These are phyloP conservation scores for Globisporangium emineosum DNA, from an alignment of 352 stramenopile genomes.

Conservation along the genomic window DNA sequence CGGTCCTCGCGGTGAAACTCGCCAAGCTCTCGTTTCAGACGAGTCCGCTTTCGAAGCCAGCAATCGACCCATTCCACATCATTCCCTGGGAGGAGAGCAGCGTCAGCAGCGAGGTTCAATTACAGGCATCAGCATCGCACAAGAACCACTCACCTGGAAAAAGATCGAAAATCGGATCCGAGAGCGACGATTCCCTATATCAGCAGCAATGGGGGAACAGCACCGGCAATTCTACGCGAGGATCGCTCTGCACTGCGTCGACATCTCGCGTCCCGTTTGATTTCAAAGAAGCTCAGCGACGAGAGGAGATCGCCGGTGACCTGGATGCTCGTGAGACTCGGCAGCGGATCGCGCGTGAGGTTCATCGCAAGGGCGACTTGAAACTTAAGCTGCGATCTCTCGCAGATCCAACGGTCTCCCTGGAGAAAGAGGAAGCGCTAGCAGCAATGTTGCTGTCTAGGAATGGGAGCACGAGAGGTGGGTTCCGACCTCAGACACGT, in stretches of 20 bases:
- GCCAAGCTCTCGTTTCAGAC: conserved; percentile 25
- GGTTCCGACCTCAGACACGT: conserved; percentile 14
- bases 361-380: conserved; percentile 36
- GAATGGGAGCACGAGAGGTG: conserved; percentile 5
- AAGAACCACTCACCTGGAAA: not conserved
- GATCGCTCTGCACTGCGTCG: conserved; percentile 12
- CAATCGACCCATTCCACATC: conserved; percentile 13
- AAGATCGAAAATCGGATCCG: not conserved
- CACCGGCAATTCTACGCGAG: not conserved
- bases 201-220: conserved; percentile 6
- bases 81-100: conserved; percentile 11
- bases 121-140: not conserved
- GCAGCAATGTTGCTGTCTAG: not conserved
- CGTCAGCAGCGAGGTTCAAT: not conserved
- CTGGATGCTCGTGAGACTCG: conserved; percentile 38
- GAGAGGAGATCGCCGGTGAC: conserved; percentile 43
- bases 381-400: conserved; percentile 50
- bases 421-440: conserved; percentile 41
- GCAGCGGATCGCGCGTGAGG: conserved; percentile 27
- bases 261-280: conserved; percentile 27
- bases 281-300: conserved; percentile 32
- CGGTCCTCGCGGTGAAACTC: conserved; percentile 28
- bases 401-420: conserved; percentile 41
- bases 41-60: not conserved
- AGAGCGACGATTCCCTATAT: not conserved